Evolutionary conservation across 768 basidiomycete genomes (phyloP).

Genomic region (Mycena capillaripes): DNA sequence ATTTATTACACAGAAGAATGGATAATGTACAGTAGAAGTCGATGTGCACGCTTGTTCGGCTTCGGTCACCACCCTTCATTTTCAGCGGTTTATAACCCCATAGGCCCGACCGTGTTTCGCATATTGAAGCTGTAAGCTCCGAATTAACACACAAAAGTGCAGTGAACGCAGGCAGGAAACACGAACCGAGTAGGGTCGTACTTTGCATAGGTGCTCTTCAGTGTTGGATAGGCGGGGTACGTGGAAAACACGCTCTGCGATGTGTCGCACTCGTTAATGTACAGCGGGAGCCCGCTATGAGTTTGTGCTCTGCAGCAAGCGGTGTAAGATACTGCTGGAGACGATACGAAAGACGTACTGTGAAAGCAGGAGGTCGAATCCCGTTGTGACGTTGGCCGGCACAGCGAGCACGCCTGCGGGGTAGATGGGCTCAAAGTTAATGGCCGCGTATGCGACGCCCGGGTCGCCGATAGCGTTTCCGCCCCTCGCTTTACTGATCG

Average conservation of each 20-base stretch:
- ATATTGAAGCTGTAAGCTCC: background rate
- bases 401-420: background rate
- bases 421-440: slow-evolving; percentile 15
- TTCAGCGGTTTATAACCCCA: background rate
- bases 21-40: background rate
- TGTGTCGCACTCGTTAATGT: background rate
- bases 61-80: background rate
- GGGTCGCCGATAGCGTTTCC: slow-evolving; percentile 14
- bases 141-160: background rate
- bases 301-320: too few relatives aligned
- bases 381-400: background rate
- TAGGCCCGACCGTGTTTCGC: background rate
- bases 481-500: background rate
- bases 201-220: background rate
- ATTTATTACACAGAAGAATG: too few relatives aligned
- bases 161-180: background rate
- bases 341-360: background rate
- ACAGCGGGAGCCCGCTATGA: background rate
- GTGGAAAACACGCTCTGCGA: background rate
- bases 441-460: slow-evolving; percentile 14
- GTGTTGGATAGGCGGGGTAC: background rate
- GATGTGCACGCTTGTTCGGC: background rate
- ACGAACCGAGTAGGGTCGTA: background rate
- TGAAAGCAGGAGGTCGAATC: background rate
- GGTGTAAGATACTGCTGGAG: background rate